Evolutionary conservation across 108 stramenopile species (phyloP).

Genomic region (Pseudonitzschia multiseries): DNA sequence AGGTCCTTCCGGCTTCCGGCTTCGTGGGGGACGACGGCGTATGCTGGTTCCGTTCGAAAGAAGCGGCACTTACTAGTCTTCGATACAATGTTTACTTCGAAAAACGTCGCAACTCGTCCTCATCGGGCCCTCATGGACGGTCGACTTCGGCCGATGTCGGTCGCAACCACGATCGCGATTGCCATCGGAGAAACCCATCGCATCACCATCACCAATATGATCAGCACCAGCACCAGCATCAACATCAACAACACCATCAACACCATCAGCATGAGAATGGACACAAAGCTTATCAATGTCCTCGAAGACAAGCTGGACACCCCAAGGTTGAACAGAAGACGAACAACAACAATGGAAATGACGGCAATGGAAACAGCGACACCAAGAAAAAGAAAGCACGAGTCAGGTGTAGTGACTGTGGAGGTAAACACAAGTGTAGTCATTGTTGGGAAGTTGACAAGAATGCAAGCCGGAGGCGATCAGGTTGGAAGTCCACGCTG

Average conservation of each 20-base stretch:
- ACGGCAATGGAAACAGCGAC: too few species aligned
- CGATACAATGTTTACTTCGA: not conserved
- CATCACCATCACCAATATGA: not conserved
- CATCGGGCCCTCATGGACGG: not conserved
- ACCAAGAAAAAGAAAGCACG: too few species aligned
- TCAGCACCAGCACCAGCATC: not conserved
- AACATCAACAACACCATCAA: not conserved
- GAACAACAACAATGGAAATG: too few species aligned
- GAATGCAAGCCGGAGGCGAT: too few species aligned
- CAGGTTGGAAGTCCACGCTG: too few species aligned
- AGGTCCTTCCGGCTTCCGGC: not conserved
- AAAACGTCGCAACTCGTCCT: not conserved
- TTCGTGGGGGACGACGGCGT: not conserved
- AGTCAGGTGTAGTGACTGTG: too few species aligned
- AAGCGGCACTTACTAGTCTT: not conserved
- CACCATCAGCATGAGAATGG: too few species aligned
- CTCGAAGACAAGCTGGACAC: too few species aligned
- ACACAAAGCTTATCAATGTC: too few species aligned
- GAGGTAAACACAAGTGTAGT: too few species aligned
- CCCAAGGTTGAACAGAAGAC: too few species aligned
- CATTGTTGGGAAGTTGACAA: too few species aligned
- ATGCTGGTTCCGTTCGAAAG: slow-evolving; percentile 6
- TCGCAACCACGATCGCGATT: not conserved
- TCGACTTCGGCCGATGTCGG: not conserved
- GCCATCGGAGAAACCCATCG: not conserved